Base-by-base conservation (phyloP, 1,139 yeast species). In the Citeromyces siamensis region DNA sequence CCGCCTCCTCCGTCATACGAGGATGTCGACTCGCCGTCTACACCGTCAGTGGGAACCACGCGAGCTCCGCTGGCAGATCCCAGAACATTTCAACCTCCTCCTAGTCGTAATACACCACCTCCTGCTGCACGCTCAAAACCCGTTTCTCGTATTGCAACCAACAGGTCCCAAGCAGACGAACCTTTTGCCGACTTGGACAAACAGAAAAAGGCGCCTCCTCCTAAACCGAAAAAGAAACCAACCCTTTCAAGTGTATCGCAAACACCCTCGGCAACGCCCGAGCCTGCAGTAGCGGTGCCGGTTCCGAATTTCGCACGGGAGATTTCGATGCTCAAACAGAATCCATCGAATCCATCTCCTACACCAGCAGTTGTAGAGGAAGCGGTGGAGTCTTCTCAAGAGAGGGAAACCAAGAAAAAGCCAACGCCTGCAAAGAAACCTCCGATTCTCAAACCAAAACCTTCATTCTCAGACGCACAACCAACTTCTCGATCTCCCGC, bases 141-240 rank as follows among this genome's bases (percentile, higher is more conserved):
- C 9, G 14, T 26, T 7, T 26, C 31, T 5, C n/a, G 13, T n/a
- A n/a, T n/a, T n/a, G 7, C 28, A 5, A n/a, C 28, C 13, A 12
- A 23, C 12, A 26, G 17, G 4, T n/a, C n/a, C n/a, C n/a, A n/a
- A n/a, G n/a, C n/a, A n/a, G n/a, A n/a, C n/a, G 31, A 8, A 9
- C 31, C 31, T 6, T 26, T 26, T n/a, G 16, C 31, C 3, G 31
- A 26, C 9, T 12, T 26, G 17, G 31, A 26, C n/a, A 12, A 26
- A 26, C 12, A 13, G 9, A 26, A 26, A 26, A 26, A 26, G 31
- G 17, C 31, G 5, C 31, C 31, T 12, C 31, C 31, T 5, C 31
- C 31, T 5, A 26, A 26, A 12, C 31, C 31, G 8, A 5, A 7
- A 9, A 26, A 26, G 8, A 26, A 26, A 9, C 31, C 31, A 12